Evolutionary conservation across 257 asterid species (phyloP), one percentile per base, ranked within the genome.

Genomic region (Gentiana macrophylla): DNA sequence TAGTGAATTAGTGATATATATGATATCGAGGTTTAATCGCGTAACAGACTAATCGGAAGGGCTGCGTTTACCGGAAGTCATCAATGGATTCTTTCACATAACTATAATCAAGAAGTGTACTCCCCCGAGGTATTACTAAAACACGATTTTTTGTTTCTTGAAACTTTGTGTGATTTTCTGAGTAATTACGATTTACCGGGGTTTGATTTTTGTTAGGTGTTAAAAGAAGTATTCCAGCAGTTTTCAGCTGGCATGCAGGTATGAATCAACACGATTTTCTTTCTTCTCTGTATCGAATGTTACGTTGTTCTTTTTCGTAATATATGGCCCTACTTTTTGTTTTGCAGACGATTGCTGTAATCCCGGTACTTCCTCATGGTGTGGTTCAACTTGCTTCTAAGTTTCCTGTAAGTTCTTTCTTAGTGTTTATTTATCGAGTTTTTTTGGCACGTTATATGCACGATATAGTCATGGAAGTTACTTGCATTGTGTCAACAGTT

Each of bases 231-330:
- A 48, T 62, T 62, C 59, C 84, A 64, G 41, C 96, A 87, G 62
- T 78, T 87, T 69, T 75, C 93, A 59, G 90, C 88, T 65, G 98
- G 98, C 64, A 84, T 91, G 82, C 84, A 81, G 98, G 98, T 91
- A 73, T 32, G 12, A 59, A 24, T 12, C 46, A 45, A 32, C 9
- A 6, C 6, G 6, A 57, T 57, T 24, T 24, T 24, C 24, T 24
- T 15, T 52, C 59, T 41, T 8, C 5, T 45, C 32, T 49, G 44
- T 55, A 11, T 32, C 55, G 24, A 33, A 7, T 47, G 10, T 8
- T 45, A 32, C 44, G 3, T 50, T 33, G 6, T 12, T 4, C 12
- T 3, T 4, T 49, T 49, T 58, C 50, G 46, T 51, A 50, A 32
- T 64, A 59, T 15, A 12, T 34, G 65, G 4, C 36, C 36, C 11